Percentiles rank a stretch among this genome's conserved stretches.
These are phyloP conservation scores for Termitomyces sp. DNA, from an alignment of 768 basidiomycete genomes.

Conservation along the genomic window DNA sequence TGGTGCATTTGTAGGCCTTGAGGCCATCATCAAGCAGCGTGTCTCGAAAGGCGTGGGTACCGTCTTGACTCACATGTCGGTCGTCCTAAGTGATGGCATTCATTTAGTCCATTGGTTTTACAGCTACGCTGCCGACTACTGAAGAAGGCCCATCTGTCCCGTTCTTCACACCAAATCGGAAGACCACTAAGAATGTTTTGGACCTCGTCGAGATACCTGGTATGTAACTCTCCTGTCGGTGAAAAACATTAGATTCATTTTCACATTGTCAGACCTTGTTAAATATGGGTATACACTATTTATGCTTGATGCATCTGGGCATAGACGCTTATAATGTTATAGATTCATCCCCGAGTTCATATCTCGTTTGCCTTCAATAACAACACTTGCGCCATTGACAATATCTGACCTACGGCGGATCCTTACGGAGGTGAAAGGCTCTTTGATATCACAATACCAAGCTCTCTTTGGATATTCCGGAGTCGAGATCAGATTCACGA, in stretches of 20 bases:
- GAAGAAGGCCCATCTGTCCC: constrained; percentile 40
- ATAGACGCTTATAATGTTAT: constrained; percentile 2
- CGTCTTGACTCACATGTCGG: background rate
- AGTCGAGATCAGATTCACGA: constrained; percentile 84
- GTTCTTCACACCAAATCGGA: constrained; percentile 76
- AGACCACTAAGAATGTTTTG: constrained; percentile 46
- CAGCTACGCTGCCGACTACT: constrained; percentile 35
- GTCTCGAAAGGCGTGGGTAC: constrained; percentile 77
- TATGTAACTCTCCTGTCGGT: constrained; percentile 20
- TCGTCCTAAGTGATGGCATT: constrained; percentile 5
- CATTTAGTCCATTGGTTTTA: constrained; percentile 82
- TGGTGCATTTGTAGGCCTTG: constrained; percentile 92
- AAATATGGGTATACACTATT: constrained; percentile 61
- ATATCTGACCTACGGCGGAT: constrained; percentile 83
- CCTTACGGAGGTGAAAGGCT: constrained; percentile 88
- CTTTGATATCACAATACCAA: constrained; percentile 85
- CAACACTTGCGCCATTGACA: constrained; percentile 76
- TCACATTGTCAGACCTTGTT: constrained; percentile 55
- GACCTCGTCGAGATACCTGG: constrained; percentile 72
- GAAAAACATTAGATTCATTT: background rate
- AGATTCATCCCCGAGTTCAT: constrained; percentile 94
- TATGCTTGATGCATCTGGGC: background rate
- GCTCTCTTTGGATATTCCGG: constrained; percentile 81
- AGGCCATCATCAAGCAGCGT: constrained; percentile 72
- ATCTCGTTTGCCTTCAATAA: constrained; percentile 88